Percentiles rank a stretch among this genome's conserved stretches.
phyloP scores from a whole-genome alignment of 2,329 filamentous ascomycete species.

The Penicillium rolfsii region DNA sequence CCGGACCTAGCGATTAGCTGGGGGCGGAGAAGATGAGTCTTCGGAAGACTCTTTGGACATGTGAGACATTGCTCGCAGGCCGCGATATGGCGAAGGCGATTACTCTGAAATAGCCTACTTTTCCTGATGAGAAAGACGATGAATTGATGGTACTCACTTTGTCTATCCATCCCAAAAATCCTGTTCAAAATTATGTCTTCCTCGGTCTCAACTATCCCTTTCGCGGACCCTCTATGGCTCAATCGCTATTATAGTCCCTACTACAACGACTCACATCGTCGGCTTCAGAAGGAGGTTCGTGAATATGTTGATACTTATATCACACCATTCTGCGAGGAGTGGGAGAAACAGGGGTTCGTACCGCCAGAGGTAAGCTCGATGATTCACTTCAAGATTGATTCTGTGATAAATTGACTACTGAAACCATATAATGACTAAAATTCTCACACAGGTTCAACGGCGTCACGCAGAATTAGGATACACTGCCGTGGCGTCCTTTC shows the following conservation, averaged over 20 bases:
- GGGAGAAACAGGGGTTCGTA: constrained; percentile 30
- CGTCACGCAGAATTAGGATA: constrained; percentile 29
- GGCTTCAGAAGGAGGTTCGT: constrained; percentile 28
- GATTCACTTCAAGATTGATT: not conserved
- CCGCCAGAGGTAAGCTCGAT: constrained; percentile 30
- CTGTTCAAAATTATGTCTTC: constrained; percentile 5
- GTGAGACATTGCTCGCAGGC: not conserved
- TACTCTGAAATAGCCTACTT: not conserved
- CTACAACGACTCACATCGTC: constrained; percentile 30
- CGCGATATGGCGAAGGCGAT: not conserved
- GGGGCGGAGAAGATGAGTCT: not conserved
- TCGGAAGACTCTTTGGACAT: not conserved
- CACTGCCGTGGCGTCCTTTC: constrained; percentile 25
- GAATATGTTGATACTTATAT: constrained; percentile 34
- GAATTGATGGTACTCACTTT: not conserved
- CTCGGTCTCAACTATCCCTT: constrained; percentile 21
- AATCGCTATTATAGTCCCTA: constrained; percentile 28
- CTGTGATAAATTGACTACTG: not conserved
- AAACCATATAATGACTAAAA: not conserved
- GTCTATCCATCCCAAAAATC: not conserved
- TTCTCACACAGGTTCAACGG: constrained; percentile 15
- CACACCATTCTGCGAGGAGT: constrained; percentile 30
- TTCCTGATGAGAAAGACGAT: no score
- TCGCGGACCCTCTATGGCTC: constrained; percentile 34
- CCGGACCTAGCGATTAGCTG: not conserved